Evolutionary conservation across 2,329 filamentous ascomycete genomes (phyloP).

Genomic region (Drechslerella dactyloides): DNA sequence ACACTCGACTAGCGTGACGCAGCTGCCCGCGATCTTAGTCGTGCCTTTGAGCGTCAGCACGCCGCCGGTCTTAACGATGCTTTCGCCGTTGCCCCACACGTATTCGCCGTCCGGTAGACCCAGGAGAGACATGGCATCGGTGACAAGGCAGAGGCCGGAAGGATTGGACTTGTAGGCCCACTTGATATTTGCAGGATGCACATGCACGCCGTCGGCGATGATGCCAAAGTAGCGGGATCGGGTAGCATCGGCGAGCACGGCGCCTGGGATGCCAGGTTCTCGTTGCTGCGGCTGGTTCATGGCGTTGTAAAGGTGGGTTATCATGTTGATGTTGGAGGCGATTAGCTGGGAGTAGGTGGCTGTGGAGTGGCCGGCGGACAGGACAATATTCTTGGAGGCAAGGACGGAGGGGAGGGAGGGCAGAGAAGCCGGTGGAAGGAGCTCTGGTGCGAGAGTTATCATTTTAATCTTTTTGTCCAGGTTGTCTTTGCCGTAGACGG

Average conservation of each 20-base stretch:
- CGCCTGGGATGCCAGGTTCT: slow-evolving; percentile 87
- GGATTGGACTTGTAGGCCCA: slow-evolving; percentile 88
- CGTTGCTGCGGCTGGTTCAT: slow-evolving; percentile 91
- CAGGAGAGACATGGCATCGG: slow-evolving; percentile 87
- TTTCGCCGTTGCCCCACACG: slow-evolving; percentile 78
- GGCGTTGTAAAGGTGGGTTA: slow-evolving; percentile 92
- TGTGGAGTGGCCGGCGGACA: slow-evolving; percentile 84
- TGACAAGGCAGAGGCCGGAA: slow-evolving; percentile 83
- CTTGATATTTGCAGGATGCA: slow-evolving; percentile 85
- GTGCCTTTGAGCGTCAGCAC: slow-evolving; percentile 78
- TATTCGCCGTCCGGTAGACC: slow-evolving; percentile 84
- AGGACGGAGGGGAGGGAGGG: slow-evolving; percentile 71
- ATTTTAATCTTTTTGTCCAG: slow-evolving; percentile 71
- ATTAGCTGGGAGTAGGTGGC: slow-evolving; percentile 78
- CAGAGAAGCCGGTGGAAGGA: slow-evolving; percentile 68
- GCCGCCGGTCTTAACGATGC: slow-evolving; percentile 73
- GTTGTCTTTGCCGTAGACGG: slow-evolving; percentile 76
- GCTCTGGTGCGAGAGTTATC: slow-evolving; percentile 86
- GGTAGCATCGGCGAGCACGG: slow-evolving; percentile 72
- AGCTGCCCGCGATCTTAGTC: slow-evolving; percentile 77
- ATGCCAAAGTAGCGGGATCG: slow-evolving; percentile 80
- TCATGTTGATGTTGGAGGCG: slow-evolving; percentile 79
- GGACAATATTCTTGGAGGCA: slow-evolving; percentile 69
- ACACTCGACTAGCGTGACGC: slow-evolving; percentile 75
- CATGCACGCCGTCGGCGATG: slow-evolving; percentile 87